Evolutionary conservation across 2,329 filamentous ascomycete species (phyloP), one percentile per base, ranked within the genome.

Genomic region (Zymoseptoria crescenta): DNA sequence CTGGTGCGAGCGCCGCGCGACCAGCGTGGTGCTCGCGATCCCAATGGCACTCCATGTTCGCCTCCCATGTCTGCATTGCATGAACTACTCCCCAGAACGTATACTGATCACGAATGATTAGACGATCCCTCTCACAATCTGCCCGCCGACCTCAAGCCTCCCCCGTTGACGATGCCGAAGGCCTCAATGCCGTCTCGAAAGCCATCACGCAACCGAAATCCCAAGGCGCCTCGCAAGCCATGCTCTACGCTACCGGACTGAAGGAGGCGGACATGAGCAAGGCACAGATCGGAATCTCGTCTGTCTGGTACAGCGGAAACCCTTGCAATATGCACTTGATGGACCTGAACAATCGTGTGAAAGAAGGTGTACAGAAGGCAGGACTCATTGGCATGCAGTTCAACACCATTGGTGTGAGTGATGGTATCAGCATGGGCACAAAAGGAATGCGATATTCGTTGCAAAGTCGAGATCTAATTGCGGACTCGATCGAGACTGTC

Each of bases 261-360:
- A 84, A 79, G 49, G 89, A 96, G 72, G 82, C 83, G 58, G 92
- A 96, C 75, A 89, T 97, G 87, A 87, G 88, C 79, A 99, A 97
- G 80, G 88, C 94, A 27, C 95, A 99, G 80, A 87, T 99, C 68
- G 94, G 94, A 67, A 97, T 99, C 73, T 96, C 93, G 49, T 96
- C 92, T 5, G 92, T 97, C 62, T 99, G 94, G 94, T 96, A 93
- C 78, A 88, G 91, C 68, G 94, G 94, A 59, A 99, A 99, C 78
- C 94, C 94, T 27, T 99, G 94, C 81, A 99, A 99, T 79, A 99
- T 96, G 93, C 94, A 99, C 76, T 80, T 99, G 63, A 82, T 99
- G 76, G 89, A 95, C 71, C 84, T 99, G 62, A 96, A 89, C 72
- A 81, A 87, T 74, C 79, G 87, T 64, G 88, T 96, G 65, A 86